A percentile compares a stretch with the other conserved stretches of the same genome.
Conservation (phyloP, 176 grass and related monocot species). For the Oryza longistaminata region DNA sequence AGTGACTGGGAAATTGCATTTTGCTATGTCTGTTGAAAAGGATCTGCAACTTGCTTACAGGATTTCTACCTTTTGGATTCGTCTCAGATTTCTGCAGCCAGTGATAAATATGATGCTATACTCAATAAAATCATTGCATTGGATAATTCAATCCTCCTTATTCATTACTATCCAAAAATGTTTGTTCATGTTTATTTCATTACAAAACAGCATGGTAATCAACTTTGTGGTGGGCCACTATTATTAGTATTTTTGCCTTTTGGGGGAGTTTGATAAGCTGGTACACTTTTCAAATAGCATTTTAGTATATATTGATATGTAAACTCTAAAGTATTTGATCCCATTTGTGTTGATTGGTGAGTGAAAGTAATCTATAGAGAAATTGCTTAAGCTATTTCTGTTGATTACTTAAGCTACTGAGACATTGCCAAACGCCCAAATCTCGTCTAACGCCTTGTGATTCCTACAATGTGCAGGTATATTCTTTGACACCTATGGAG, state of each 20-base stretch:
- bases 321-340: not conserved
- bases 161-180: not conserved
- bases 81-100: not conserved
- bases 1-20: conserved; percentile 1
- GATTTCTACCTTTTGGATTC: not conserved
- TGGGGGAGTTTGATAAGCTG: not conserved
- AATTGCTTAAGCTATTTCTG: not conserved
- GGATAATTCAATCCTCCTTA: not conserved
- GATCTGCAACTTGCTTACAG: not conserved
- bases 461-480: conserved; percentile 44
- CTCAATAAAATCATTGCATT: not conserved
- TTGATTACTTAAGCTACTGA: not conserved
- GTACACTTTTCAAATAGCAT: not conserved
- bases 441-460: not conserved
- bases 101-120: not conserved
- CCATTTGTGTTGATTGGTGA: not conserved
- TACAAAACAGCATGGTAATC: not conserved
- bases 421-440: not conserved
- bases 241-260: not conserved
- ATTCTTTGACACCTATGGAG: conserved; percentile 89
- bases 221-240: not conserved
- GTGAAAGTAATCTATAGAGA: not conserved
- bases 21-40: not conserved
- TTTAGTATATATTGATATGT: not conserved
- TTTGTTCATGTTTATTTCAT: conserved; percentile 3